These are phyloP conservation scores for Wickerhamomyces kurtzmanii DNA, from an alignment of 805 yeast genomes.

Conservation along the genomic window DNA sequence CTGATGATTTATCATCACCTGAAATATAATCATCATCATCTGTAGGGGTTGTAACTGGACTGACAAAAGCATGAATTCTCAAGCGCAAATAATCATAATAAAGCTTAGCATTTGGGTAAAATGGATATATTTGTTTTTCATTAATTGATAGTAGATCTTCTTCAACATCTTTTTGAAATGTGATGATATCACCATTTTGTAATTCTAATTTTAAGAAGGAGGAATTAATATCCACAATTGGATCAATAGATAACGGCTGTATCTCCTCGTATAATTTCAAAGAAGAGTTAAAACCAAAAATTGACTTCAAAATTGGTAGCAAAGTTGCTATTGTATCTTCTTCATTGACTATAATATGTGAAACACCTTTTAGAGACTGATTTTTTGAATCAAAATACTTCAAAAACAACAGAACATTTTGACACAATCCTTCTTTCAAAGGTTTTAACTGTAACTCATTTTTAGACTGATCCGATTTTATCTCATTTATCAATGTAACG, in stretches of 20 bases:
- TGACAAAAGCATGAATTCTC: constrained; percentile 49
- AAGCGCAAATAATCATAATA: constrained; percentile 47
- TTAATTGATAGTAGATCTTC: constrained; percentile 7
- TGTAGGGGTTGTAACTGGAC: constrained; percentile 28
- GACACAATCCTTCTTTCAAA: too few species aligned
- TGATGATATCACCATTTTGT: constrained; percentile 58
- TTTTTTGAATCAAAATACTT: constrained; percentile 55
- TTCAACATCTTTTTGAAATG: constrained; percentile 15
- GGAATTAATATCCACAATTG: constrained; percentile 21
- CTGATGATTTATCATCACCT: constrained; percentile 16
- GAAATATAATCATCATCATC: constrained; percentile 42
- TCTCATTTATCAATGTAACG: too few species aligned
- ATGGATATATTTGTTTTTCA: constrained; percentile 16
- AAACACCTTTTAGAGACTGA: constrained; percentile 54
- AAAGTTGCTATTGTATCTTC: constrained; percentile 33
- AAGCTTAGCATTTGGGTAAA: constrained; percentile 27
- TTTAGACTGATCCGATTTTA: too few species aligned
- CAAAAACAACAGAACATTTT: constrained; percentile 33
- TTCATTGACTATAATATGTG: constrained; percentile 44
- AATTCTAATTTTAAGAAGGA: constrained; percentile 50
- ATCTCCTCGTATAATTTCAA: constrained; percentile 51
- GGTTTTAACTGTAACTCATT: too few species aligned
- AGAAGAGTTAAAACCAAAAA: constrained; percentile 28
- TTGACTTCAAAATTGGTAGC: constrained; percentile 26
- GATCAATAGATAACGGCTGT: constrained; percentile 40